Evolutionary conservation across 495 filamentous ascomycete genomes (phyloP), one percentile per base, ranked within the genome.

Genomic region (Penicillium canariense): DNA sequence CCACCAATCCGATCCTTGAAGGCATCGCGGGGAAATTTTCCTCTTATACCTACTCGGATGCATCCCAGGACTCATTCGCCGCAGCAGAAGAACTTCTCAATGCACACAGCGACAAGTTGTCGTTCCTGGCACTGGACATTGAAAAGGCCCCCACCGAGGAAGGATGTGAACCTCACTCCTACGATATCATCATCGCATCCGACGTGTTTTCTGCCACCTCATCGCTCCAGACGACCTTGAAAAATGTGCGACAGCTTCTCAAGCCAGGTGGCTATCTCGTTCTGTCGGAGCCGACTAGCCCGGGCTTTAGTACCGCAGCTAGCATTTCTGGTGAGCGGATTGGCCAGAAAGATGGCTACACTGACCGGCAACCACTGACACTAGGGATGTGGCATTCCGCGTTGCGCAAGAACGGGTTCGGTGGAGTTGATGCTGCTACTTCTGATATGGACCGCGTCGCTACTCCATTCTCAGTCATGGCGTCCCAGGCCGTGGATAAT

Each of bases 31-130:
- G 7, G 9, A 17, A 30, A 22, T 58, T 50, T 36, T 52, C 55
- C 0, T 63, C 70, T 17, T 81, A 81, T 48, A 79, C 74, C 5
- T 77, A 73, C 61, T 81, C 81, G 2, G 79, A 84, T 53, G 71
- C 82, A 14, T 79, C 76, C 0, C 17, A 39, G 6, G 74, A 60
- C 6, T 79, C 76, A 56, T 81, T 83, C 50, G 59, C 61, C 1
- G 18, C 51, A 7, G 66, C 68, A 0, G 5, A 14, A 5, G 42
- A 67, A 5, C 14, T 42, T 0, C 61, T 72, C 39, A 27, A 31
- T 0, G 56, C 34, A 10, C 39, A 62, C 9, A 30, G 7, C 0
- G 48, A 68, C 14, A 60, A 61, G 26, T 69, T 81, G 61, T 56
- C 36, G 2, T 83, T 72, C 65, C 72, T 76, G 53, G 38, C 50